phyloP scores from a whole-genome alignment of 371 early-diverging fungal species.

The Chytridium lagenaria region DNA sequence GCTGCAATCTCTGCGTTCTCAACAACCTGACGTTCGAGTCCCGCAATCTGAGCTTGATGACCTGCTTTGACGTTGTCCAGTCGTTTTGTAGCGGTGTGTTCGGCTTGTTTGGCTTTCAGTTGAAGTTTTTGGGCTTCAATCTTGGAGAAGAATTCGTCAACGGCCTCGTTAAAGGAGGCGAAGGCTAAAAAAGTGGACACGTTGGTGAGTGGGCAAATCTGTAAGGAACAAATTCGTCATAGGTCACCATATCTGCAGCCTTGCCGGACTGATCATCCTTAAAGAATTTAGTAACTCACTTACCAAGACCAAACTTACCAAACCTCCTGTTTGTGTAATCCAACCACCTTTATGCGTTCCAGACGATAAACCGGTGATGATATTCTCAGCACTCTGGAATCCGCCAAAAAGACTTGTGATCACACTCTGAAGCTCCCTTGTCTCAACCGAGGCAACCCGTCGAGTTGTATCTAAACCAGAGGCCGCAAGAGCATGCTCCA shows the following conservation, averaged over 20 bases:
- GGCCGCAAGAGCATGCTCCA: conserved; percentile 81
- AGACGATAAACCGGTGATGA: conserved; percentile 2
- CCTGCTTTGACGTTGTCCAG: conserved; percentile 80
- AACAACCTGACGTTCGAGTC: conserved; percentile 71
- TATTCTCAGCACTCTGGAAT: conserved; percentile 20
- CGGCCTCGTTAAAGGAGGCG: conserved; percentile 76
- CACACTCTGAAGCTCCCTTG: neutral
- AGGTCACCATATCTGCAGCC: conserved; percentile 56
- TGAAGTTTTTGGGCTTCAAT: conserved; percentile 87
- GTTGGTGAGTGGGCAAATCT: conserved; percentile 69
- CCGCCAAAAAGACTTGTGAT: conserved; percentile 4
- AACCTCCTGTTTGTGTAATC: conserved; percentile 45
- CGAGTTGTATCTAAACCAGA: conserved; percentile 63
- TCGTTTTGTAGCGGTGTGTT: conserved; percentile 76
- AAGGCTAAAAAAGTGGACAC: conserved; percentile 29
- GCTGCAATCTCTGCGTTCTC: conserved; percentile 74
- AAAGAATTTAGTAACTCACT: too few species aligned
- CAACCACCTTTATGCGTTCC: conserved; percentile 21
- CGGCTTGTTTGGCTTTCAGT: conserved; percentile 72
- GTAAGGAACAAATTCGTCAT: conserved; percentile 90
- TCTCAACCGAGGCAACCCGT: conserved; percentile 16
- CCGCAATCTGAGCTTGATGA: conserved; percentile 79
- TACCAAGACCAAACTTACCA: too few species aligned
- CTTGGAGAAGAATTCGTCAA: conserved; percentile 90
- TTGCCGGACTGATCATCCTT: too few species aligned